Base-by-base conservation (phyloP, 768 basidiomycete genomes). In the Hericium rajendrae region DNA sequence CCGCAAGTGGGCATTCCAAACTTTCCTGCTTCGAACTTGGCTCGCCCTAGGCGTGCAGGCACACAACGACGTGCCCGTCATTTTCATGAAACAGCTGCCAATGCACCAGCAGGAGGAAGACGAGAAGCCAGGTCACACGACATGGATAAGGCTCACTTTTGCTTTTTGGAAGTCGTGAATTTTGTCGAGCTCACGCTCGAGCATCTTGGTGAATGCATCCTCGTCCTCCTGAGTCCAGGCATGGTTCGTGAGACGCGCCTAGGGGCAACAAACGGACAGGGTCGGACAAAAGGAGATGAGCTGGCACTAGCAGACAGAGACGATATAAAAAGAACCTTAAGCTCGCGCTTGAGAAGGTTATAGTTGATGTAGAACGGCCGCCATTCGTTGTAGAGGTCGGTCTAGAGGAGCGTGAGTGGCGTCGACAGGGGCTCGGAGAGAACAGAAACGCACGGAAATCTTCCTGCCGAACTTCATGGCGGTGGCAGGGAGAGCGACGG, bases 111-210 rank as follows among this genome's bases (percentile, higher is more conserved):
- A 54, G 26, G 26, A 18, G 22, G 22, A 4, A 11, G 48, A 13
- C 28, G 13, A 24, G 37, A 50, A 13, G 40, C 16, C n/a, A 16
- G 20, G 53, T 46, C 43, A 18, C 43, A 5, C 43, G 43, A 6
- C 43, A 11, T 16, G 51, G 8, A 20, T 20, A 54, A 15, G 6
- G 43, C 65, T 55, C 48, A 86, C 91, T 82, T 97, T 98, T 38
- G 77, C 74, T 68, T 85, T 89, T 69, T 98, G 95, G 68, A 98
- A 98, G 66, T 86, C 85, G 64, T 94, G 87, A 48, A 97, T 85
- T 74, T 98, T 98, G 66, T 94, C 90, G 37, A 98, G 78, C 73
- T 98, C 94, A 58, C 75, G 76, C 65, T 89, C 86, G 55, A 97
- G 82, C 74, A 86, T 80, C 46, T 67, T 70, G 11, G 84, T 86